Evolutionary conservation across 164 flowering plant genomes (phyloP).

Genomic region (Vitis rotundifolia): DNA sequence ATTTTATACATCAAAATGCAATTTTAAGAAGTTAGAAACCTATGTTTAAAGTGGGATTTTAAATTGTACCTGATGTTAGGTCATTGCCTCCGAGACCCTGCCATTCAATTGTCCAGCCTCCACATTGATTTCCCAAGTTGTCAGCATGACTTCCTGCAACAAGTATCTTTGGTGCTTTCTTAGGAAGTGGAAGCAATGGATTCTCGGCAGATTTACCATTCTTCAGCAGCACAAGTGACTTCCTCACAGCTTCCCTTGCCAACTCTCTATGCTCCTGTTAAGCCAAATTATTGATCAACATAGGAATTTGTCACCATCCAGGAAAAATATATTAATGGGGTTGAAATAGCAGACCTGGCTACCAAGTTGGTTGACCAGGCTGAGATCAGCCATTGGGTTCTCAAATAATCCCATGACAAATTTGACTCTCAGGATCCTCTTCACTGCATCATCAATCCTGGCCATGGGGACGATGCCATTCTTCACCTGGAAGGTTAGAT

Average conservation of each 20-base stretch:
- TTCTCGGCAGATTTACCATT: conserved; percentile 36
- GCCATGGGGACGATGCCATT: conserved; percentile 31
- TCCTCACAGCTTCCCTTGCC: conserved; percentile 70
- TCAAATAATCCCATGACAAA: conserved; percentile 47
- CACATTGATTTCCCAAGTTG: conserved; percentile 58
- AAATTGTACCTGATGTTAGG: conserved; percentile 28
- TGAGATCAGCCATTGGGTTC: conserved; percentile 36
- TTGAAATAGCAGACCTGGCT: conserved; percentile 25
- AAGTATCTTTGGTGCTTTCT: conserved; percentile 49
- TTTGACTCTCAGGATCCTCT: conserved; percentile 40
- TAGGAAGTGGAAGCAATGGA: conserved; percentile 51
- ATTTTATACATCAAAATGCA: neutral
- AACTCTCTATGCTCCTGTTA: conserved; percentile 50
- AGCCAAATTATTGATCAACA: too few relatives aligned
- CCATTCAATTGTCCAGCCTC: conserved; percentile 64
- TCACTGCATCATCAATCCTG: conserved; percentile 42
- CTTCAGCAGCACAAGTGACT: conserved; percentile 53
- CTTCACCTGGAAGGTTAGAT: conserved; percentile 28
- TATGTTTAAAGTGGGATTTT: neutral
- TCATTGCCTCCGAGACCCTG: conserved; percentile 49
- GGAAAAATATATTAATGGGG: too few relatives aligned
- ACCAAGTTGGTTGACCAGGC: conserved; percentile 34
- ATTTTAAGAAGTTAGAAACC: too few relatives aligned
- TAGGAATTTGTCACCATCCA: neutral
- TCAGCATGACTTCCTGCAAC: conserved; percentile 56